Evolutionary conservation across 1,284 basidiomycete genomes (phyloP), one percentile per base, ranked within the genome.

Genomic region (Schizophyllum commune): DNA sequence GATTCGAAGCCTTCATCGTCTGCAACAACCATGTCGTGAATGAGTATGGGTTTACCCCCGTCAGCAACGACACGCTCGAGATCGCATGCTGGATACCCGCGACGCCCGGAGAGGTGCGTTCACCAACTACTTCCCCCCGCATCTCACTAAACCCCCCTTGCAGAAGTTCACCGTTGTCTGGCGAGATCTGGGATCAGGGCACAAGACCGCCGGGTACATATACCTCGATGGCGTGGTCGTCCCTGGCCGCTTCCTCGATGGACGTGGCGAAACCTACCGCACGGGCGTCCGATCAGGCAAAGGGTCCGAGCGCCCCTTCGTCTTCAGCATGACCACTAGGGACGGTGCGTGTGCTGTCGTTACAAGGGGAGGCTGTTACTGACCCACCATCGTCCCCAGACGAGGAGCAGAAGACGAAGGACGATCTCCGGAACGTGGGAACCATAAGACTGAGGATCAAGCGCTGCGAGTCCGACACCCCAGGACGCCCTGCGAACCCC

Each of bases 31-130:
- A 74, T 58, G 67, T 72, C 19, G 66, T 88, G 8, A 77, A 73
- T 6, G 84, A 86, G 69, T 83, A 83, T 69, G 71, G 39, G 4
- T 47, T 47, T 8, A 47, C 39, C 13, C 39, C 84, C 17, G 72
- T 78, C 9, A 74, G 77, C 2, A 68, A 81, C 32, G 81, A 86
- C 62, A 63, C 66, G 2, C 68, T 72, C 5, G 67, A 73, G 20
- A 78, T 85, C 4, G 81, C 81, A 0, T 88, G 87, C 67, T 88
- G 83, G 84, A 82, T 89, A 64, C 79, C 83, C 2, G 79, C 85
- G 61, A 75, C 80, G 59, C 73, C 74, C 27, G 84, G 83, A 22
- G 78, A 83, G 75, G 85, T 85, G 62, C 15, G 39, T 71, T 67
- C 11, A 21, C 33, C 20, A n/a, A 6, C 32, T 53, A 11, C 62